Percentiles rank a stretch among this genome's conserved stretches.
These are phyloP conservation scores for Pythium grandisporangium DNA, from an alignment of 352 stramenopile genomes.

Conservation along the genomic window DNA sequence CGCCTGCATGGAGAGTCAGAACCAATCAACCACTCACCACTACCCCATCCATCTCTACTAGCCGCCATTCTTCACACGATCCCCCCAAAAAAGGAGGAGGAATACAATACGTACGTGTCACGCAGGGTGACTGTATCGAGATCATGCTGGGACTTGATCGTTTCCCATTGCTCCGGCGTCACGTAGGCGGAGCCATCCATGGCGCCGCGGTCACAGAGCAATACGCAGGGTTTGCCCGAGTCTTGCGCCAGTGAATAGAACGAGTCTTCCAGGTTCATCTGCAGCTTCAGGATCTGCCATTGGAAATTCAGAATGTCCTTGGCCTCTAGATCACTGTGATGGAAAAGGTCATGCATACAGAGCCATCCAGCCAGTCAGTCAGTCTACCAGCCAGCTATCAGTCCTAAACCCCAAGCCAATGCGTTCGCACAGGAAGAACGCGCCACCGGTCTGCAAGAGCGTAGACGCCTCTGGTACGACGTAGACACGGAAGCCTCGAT, in stretches of 20 bases:
- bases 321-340: conserved; percentile 63
- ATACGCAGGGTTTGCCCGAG: conserved; percentile 78
- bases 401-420: background rate
- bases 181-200: conserved; percentile 97
- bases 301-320: conserved; percentile 84
- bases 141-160: conserved; percentile 69
- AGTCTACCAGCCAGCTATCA: background rate
- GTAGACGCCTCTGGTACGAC: conserved; percentile 94
- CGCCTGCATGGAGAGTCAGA: conserved; percentile 21
- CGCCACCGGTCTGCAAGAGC: conserved; percentile 91
- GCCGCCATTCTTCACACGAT: too few species aligned
- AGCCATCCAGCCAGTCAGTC: background rate
- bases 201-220: conserved; percentile 93
- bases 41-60: too few species aligned
- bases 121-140: conserved; percentile 80
- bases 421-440: conserved; percentile 68
- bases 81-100: too few species aligned
- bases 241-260: conserved; percentile 80
- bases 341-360: too few species aligned
- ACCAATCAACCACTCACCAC: conserved; percentile 2
- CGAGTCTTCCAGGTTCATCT: conserved; percentile 78
- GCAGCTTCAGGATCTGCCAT: conserved; percentile 78
- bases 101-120: conserved; percentile 41
- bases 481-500: conserved; percentile 94
- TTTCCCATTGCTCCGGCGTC: conserved; percentile 81